Percentiles rank a stretch among this genome's conserved stretches.
phyloP scores from a whole-genome alignment of 116 monocot species.

The Zostera marina region DNA sequence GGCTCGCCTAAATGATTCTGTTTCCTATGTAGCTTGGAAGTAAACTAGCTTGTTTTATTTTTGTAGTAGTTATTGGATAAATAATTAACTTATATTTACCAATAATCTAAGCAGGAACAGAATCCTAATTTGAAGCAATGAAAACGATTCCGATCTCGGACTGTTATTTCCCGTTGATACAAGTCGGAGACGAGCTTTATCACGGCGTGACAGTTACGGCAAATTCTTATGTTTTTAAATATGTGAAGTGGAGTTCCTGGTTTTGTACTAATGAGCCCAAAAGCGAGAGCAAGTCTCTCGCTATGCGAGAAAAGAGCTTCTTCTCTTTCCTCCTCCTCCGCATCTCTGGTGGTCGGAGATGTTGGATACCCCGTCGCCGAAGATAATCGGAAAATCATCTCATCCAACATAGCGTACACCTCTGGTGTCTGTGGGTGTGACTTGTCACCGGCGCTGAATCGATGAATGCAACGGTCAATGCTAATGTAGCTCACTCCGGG shows the following conservation, averaged over 20 bases:
- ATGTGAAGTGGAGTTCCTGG: slow-evolving; percentile 28
- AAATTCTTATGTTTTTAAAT: slow-evolving; percentile 75
- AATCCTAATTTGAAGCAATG: slow-evolving; percentile 48
- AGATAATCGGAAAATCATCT: slow-evolving; percentile 14
- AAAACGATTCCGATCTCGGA: slow-evolving; percentile 64
- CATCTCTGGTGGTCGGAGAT: slow-evolving; percentile 6
- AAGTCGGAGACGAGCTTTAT: slow-evolving; percentile 43
- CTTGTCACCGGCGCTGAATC: slow-evolving; percentile 31
- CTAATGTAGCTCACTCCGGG: slow-evolving; percentile 42
- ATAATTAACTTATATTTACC: too few relatives aligned
- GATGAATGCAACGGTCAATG: slow-evolving; percentile 28
- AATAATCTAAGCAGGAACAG: slow-evolving; percentile 69
- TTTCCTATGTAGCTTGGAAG: too few relatives aligned
- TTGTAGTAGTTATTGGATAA: too few relatives aligned
- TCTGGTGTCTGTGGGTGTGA: slow-evolving; percentile 25
- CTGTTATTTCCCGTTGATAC: slow-evolving; percentile 33
- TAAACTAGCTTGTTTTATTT: too few relatives aligned
- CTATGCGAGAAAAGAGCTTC: slow-evolving; percentile 31
- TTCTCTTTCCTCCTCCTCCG: slow-evolving; percentile 28
- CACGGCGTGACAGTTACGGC: slow-evolving; percentile 38
- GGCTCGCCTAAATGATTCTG: slow-evolving; percentile 19
- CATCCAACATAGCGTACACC: slow-evolving; percentile 23
- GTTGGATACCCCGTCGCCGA: slow-evolving; percentile 18
- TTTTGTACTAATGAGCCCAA: slow-evolving; percentile 32
- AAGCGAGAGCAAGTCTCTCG: slow-evolving; percentile 34